These are phyloP conservation scores for Podospora pseudopauciseta DNA, from an alignment of 495 filamentous ascomycete genomes.

Conservation along the genomic window DNA sequence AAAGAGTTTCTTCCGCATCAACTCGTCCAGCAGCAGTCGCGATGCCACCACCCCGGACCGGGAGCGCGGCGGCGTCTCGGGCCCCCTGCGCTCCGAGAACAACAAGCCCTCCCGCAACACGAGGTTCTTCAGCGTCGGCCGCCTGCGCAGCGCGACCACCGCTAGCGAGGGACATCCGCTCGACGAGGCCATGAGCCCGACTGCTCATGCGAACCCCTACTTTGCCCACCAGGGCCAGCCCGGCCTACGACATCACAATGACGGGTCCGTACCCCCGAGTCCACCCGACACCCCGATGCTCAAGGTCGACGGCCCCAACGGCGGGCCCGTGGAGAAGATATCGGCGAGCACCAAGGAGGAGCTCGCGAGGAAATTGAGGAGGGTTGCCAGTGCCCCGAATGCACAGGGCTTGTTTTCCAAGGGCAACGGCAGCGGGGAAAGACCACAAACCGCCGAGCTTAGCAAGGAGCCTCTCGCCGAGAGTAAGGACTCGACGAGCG, in stretches of 20 bases:
- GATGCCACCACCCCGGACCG: slow-evolving; percentile 25
- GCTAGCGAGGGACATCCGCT: slow-evolving; percentile 90
- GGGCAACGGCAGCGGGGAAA: slow-evolving; percentile 50
- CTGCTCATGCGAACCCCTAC: slow-evolving; percentile 93
- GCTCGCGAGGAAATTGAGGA: slow-evolving; percentile 81
- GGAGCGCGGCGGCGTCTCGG: slow-evolving; percentile 37
- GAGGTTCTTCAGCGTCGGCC: slow-evolving; percentile 74
- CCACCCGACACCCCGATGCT: slow-evolving; percentile 87
- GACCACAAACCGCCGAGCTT: slow-evolving; percentile 75
- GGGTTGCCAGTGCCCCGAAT: slow-evolving; percentile 95
- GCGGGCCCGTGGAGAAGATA: slow-evolving; percentile 55
- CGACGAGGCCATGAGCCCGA: slow-evolving; percentile 85
- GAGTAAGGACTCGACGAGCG: slow-evolving; percentile 51
- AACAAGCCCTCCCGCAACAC: slow-evolving; percentile 45
- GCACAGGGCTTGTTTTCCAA: slow-evolving; percentile 85
- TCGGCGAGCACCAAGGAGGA: slow-evolving; percentile 85
- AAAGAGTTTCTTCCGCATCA: slow-evolving; percentile 98
- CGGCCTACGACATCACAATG: slow-evolving; percentile 87
- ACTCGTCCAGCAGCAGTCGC: slow-evolving; percentile 43
- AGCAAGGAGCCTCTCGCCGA: slow-evolving; percentile 71
- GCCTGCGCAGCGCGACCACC: slow-evolving; percentile 78
- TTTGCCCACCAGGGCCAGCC: slow-evolving; percentile 96
- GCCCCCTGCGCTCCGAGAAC: slow-evolving; percentile 16
- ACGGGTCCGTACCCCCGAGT: slow-evolving; percentile 89
- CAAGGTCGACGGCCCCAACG: slow-evolving; percentile 66